These are phyloP conservation scores for Wickerhamiella nectarea DNA, from an alignment of 805 yeast species.

Conservation along the genomic window DNA sequence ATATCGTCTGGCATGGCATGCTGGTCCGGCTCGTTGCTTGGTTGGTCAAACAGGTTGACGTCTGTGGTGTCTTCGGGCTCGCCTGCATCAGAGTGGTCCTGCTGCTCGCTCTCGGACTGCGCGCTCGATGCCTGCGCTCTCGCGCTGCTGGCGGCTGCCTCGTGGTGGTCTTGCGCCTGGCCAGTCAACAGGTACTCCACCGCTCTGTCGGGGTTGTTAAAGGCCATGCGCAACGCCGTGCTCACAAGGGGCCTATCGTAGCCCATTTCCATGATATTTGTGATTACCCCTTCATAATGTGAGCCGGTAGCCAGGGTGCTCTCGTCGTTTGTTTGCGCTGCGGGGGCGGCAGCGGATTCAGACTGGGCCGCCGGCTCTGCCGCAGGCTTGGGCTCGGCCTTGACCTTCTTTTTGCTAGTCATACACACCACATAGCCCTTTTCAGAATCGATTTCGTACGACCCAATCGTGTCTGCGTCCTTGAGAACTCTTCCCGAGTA, in stretches of 20 bases:
- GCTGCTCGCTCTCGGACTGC: constrained; percentile 2
- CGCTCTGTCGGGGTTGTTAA: constrained; percentile 94
- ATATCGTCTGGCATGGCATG: constrained; percentile 29
- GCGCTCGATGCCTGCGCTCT: neutral
- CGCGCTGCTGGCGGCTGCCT: neutral
- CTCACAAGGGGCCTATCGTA: constrained; percentile 79
- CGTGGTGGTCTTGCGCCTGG: constrained; percentile 15
- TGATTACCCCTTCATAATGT: constrained; percentile 60
- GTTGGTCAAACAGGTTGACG: constrained; percentile 28
- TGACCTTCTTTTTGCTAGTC: constrained; percentile 42
- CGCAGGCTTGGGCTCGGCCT: constrained; percentile 14
- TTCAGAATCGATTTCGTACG: constrained; percentile 62
- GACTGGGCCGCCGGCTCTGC: neutral
- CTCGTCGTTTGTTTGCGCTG: constrained; percentile 12
- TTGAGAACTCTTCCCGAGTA: constrained; percentile 84
- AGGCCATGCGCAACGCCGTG: constrained; percentile 86
- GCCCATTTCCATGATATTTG: constrained; percentile 90
- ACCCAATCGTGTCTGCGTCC: constrained; percentile 62
- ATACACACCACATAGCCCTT: constrained; percentile 85
- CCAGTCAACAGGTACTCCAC: constrained; percentile 90
- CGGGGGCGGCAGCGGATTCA: constrained; percentile 2
- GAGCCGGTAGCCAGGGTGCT: constrained; percentile 48
- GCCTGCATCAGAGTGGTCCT: constrained; percentile 10
- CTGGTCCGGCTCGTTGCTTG: neutral
- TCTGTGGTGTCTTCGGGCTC: constrained; percentile 18